phyloP scores from a whole-genome alignment of 192 early-diverging fungal species.

The Gigaspora rosea region DNA sequence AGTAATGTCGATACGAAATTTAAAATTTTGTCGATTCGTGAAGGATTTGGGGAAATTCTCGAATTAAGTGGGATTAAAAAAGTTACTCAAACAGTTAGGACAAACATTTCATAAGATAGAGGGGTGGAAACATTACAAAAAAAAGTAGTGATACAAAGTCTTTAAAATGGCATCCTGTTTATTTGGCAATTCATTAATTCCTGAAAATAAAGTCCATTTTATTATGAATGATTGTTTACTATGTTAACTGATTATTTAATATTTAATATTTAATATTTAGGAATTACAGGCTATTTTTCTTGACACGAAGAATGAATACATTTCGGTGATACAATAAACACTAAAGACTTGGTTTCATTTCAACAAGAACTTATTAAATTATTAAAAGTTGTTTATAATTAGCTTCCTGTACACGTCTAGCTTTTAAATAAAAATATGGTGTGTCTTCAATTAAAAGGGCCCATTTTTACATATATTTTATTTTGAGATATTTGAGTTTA shows the following conservation, averaged over 20 bases:
- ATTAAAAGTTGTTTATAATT: background rate
- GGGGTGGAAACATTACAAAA: conserved; percentile 49
- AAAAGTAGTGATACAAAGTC: conserved; percentile 42
- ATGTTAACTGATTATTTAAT: background rate
- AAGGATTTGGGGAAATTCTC: conserved; percentile 53
- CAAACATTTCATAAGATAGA: conserved; percentile 36
- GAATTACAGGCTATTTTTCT: conserved; percentile 46
- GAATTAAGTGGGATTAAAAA: conserved; percentile 44
- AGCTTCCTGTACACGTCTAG: background rate
- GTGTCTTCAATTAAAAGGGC: no score
- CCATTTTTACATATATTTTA: no score
- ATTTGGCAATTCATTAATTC: conserved; percentile 18
- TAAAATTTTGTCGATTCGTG: conserved; percentile 40
- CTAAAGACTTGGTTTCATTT: conserved; percentile 7
- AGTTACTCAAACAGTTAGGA: background rate
- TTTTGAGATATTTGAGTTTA: no score
- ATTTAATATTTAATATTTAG: conserved; percentile 20
- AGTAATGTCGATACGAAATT: conserved; percentile 13
- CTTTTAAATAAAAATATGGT: no score
- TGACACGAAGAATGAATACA: conserved; percentile 39
- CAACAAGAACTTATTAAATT: background rate
- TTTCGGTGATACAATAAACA: conserved; percentile 19
- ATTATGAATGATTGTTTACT: background rate
- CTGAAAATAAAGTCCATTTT: background rate
- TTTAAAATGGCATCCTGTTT: conserved; percentile 31